A percentile compares a stretch with the other conserved stretches of the same genome.
Conservation (phyloP, 73 alveolate genomes). For the Tetrahymena elliotti region DNA sequence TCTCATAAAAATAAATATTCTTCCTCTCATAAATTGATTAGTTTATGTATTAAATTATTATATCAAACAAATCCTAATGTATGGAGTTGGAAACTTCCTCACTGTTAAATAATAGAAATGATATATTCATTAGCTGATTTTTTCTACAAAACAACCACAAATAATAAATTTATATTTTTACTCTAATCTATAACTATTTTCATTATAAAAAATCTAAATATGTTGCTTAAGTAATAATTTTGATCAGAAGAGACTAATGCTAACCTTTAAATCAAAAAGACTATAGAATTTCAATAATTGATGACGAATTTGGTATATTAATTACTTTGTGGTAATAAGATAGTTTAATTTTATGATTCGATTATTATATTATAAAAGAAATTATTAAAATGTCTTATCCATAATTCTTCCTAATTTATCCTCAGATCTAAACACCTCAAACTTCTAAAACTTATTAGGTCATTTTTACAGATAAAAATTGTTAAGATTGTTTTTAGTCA, state of each 20-base stretch:
- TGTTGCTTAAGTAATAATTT: not conserved
- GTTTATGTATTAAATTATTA: not conserved
- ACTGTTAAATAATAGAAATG: not conserved
- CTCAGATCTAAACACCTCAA: not conserved
- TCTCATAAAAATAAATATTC: not conserved
- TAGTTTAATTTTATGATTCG: not conserved
- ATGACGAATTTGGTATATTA: not conserved
- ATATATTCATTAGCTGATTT: not conserved
- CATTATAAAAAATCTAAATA: not conserved
- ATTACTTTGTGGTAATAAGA: not conserved
- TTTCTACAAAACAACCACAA: not conserved
- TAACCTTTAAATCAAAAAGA: not conserved
- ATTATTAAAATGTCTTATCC: not conserved
- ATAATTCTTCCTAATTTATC: no score
- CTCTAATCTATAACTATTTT: not conserved
- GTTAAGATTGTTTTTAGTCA: not conserved
- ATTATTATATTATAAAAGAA: not conserved
- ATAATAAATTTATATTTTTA: no score
- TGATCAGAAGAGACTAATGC: not conserved
- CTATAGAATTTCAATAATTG: not conserved
- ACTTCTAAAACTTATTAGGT: no score
- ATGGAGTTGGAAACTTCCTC: not conserved
- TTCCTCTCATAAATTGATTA: no score
- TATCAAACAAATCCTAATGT: not conserved
- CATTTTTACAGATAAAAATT: no score